Conservation (phyloP, 768 basidiomycete species). For the Russula griseocarnosa region DNA sequence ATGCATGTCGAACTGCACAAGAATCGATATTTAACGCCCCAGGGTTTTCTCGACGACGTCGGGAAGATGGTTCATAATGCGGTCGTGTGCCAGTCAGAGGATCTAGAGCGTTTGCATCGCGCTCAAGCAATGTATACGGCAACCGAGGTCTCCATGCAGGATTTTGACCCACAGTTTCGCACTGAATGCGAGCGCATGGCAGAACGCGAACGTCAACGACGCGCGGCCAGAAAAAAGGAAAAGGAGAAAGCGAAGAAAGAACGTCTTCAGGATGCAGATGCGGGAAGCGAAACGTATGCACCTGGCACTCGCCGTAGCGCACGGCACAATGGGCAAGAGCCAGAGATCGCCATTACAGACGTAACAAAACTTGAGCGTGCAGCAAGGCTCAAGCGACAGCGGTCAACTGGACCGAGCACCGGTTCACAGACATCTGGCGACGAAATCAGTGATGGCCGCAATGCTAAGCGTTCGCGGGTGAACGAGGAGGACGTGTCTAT, state of each 20-base stretch:
- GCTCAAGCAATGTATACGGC: conserved; percentile 89
- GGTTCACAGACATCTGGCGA: conserved; percentile 31
- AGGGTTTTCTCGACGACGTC: conserved; percentile 82
- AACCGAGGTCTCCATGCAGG: conserved; percentile 78
- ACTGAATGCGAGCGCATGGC: conserved; percentile 90
- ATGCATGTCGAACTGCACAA: conserved; percentile 85
- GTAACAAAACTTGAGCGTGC: conserved; percentile 67
- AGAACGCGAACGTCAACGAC: conserved; percentile 61
- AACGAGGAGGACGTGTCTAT: conserved; percentile 27
- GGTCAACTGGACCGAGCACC: conserved; percentile 43
- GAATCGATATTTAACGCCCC: conserved; percentile 80
- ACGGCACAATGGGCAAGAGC: conserved; percentile 65
- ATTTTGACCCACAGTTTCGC: conserved; percentile 74
- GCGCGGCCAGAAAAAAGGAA: conserved; percentile 44
- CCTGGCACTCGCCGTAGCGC: conserved; percentile 66
- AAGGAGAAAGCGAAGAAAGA: conserved; percentile 36
- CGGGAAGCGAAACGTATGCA: conserved; percentile 37
- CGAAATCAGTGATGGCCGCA: conserved; percentile 25
- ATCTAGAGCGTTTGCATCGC: conserved; percentile 70
- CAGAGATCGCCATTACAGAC: conserved; percentile 71
- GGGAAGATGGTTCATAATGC: conserved; percentile 79
- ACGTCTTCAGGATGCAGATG: conserved; percentile 34
- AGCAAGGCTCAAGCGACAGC: conserved; percentile 49
- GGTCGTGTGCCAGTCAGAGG: conserved; percentile 50
- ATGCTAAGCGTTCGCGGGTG: conserved; percentile 24